Evolutionary conservation across 2,329 filamentous ascomycete species (phyloP).

Genomic region (Cladosporium colombiae): DNA sequence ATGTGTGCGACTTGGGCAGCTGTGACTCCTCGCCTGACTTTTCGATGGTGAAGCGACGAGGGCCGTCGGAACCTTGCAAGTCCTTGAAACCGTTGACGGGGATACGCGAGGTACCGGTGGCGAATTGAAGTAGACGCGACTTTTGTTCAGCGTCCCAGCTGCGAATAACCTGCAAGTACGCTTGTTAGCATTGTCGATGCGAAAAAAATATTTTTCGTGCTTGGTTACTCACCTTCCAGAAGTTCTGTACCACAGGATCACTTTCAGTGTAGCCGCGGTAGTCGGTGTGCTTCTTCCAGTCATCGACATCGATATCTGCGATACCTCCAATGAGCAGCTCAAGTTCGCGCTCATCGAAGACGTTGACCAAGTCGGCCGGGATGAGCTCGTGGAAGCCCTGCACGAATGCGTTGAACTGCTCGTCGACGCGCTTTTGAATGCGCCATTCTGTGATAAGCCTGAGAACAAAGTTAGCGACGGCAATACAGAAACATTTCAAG

Average conservation of each 20-base stretch:
- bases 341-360: constrained; percentile 96
- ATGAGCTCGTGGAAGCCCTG: constrained; percentile 97
- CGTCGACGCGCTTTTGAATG: constrained; percentile 96
- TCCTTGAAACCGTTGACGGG: constrained; percentile 99
- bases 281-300: constrained; percentile 99
- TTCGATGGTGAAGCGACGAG: constrained; percentile 94
- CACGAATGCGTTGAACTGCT: constrained; percentile 98
- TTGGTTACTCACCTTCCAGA: constrained; percentile 74
- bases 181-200: constrained; percentile 25
- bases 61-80: constrained; percentile 93
- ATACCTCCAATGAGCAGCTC: constrained; percentile 97
- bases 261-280: constrained; percentile 98
- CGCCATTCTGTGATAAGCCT: constrained; percentile 97
- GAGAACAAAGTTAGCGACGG: constrained; percentile 21
- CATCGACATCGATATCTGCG: constrained; percentile 98
- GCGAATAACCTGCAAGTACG: constrained; percentile 65
- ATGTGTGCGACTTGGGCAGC: constrained; percentile 95
- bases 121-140: constrained; percentile 91
- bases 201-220: too few species aligned
- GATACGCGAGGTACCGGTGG: constrained; percentile 94
- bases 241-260: constrained; percentile 96
- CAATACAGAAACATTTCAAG: neutral
- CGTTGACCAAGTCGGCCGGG: constrained; percentile 92
- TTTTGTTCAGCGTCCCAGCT: constrained; percentile 99
- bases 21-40: constrained; percentile 91